Evolutionary conservation across 805 yeast genomes (phyloP).

Genomic region (Candida arabinofermentans): DNA sequence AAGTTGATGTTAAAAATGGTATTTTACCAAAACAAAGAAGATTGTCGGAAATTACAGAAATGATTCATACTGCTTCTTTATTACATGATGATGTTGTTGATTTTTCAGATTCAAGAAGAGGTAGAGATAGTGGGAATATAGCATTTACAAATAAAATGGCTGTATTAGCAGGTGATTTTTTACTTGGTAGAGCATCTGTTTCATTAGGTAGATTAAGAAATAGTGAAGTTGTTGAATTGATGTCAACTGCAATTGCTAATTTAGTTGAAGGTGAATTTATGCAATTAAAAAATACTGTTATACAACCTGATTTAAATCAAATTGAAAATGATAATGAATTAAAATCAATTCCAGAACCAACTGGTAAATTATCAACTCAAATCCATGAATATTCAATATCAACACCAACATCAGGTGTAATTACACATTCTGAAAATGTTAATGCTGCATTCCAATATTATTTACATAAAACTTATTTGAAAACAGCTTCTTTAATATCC

Average conservation of each 20-base stretch:
- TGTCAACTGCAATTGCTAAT: conserved; percentile 95
- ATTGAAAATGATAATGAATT: conserved; percentile 42
- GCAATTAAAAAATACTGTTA: conserved; percentile 93
- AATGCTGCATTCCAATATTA: conserved; percentile 93
- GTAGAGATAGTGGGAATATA: conserved; percentile 85
- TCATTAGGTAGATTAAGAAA: conserved; percentile 89
- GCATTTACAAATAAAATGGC: conserved; percentile 98
- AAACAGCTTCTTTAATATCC: conserved; percentile 92
- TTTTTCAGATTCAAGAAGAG: conserved; percentile 81
- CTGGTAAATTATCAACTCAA: conserved; percentile 59
- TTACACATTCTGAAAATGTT: conserved; percentile 64
- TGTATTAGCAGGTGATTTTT: conserved; percentile 92
- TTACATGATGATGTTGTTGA: conserved; percentile 97
- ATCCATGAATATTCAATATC: conserved; percentile 54
- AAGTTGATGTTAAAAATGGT: conserved; percentile 58
- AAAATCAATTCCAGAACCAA: conserved; percentile 48
- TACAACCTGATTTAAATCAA: conserved; percentile 43
- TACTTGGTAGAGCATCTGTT: conserved; percentile 93
- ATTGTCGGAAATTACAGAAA: conserved; percentile 94
- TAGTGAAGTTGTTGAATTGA: conserved; percentile 94
- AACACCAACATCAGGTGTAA: conserved; percentile 6
- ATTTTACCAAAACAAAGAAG: conserved; percentile 93
- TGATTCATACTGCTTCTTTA: conserved; percentile 96
- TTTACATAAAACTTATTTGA: conserved; percentile 89
- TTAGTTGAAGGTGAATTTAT: conserved; percentile 97